Evolutionary conservation across 371 early-diverging fungal species (phyloP), one percentile per base, ranked within the genome.

Genomic region (Mortierella sp.): DNA sequence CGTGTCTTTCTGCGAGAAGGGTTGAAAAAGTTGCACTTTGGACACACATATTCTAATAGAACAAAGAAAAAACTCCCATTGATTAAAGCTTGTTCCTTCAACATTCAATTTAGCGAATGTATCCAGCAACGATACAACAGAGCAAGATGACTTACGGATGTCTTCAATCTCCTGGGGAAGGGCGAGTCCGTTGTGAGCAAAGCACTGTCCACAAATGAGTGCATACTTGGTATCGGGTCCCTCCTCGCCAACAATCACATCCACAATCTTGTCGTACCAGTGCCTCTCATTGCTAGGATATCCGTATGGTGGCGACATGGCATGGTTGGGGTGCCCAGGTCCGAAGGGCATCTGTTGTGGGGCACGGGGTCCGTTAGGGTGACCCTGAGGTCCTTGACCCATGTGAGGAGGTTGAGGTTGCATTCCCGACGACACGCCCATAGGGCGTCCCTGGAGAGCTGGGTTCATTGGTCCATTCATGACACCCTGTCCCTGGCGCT

Each of bases 171-270:
- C 97, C 32, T 95, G 92, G n/a, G 97, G 95, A 72, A 95, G 90
- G 12, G 95, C 96, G 41, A 99, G 90, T 0, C 99, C 99, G 87
- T 98, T 98, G 88, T 98, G 98, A 12, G 93, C 90, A 82, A 91
- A 96, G 89, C 99, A 99, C 51, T 92, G 91, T 51, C 92, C 91
- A 86, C 99, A 99, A 43, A 99, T 95, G 49, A 99, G 90, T 18
- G 99, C 99, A 87, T 97, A 98, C 83, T 96, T 96, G 76, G 93
- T 94, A 32, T 94, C 92, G 24, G 95, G 95, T 7, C 96, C 95
- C 6, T 93, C 93, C 70, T 96, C 97, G 16, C 98, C 98, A 24
- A 97, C 95, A 27, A 98, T 89, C 63, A 94, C 95, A 83, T 97
- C 97, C 48, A 97, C 94, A 35, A 97, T 88, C 83, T 92, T 95